phyloP scores from a whole-genome alignment of 345 rosid genomes.

The Xanthoceras sorbifolium region DNA sequence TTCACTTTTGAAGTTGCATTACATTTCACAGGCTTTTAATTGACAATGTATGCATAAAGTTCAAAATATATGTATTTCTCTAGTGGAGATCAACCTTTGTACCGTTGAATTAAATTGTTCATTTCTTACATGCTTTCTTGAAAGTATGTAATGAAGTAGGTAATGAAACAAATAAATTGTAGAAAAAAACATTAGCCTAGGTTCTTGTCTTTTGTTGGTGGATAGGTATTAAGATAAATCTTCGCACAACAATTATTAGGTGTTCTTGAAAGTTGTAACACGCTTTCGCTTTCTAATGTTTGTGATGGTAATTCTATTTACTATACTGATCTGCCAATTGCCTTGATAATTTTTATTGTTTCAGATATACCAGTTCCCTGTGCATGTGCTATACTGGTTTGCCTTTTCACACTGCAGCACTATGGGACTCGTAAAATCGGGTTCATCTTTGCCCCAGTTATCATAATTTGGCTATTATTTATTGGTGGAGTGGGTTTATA shows the following conservation, averaged over 20 bases:
- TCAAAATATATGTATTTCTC: background rate
- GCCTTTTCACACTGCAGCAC: constrained; percentile 64
- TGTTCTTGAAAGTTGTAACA: background rate
- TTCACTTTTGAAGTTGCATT: background rate
- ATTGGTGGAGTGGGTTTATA: constrained; percentile 55
- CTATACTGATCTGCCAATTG: background rate
- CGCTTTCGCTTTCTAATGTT: background rate
- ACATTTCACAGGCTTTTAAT: background rate
- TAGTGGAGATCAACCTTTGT: background rate
- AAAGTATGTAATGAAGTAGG: background rate
- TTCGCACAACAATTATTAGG: background rate
- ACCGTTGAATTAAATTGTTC: background rate
- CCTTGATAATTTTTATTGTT: constrained; percentile 12
- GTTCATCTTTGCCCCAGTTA: constrained; percentile 51
- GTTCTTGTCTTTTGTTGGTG: too few relatives aligned
- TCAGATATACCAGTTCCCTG: constrained; percentile 58
- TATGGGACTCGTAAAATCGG: constrained; percentile 56
- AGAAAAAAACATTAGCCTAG: background rate
- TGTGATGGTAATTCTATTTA: background rate
- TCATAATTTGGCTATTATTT: constrained; percentile 54
- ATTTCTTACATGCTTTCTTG: background rate
- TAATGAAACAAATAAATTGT: background rate
- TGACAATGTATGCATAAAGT: background rate
- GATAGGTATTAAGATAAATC: too few relatives aligned
- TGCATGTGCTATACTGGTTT: constrained; percentile 55